Evolutionary conservation across 2,329 filamentous ascomycete genomes (phyloP).

Genomic region (Colletotrichum acutatum): DNA sequence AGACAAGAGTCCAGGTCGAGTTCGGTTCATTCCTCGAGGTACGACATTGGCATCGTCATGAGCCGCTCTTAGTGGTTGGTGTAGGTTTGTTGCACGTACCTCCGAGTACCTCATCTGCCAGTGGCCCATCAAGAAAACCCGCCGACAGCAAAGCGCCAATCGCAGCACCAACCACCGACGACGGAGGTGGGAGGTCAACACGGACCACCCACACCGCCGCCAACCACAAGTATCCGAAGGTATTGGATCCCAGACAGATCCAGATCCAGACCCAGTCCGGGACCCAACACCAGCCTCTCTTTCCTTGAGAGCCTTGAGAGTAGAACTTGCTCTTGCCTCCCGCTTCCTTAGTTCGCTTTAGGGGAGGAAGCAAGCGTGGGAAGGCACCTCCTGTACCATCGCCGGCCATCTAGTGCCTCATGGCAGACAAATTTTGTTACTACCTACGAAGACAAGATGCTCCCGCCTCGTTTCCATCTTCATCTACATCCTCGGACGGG

Average conservation of each 20-base stretch:
- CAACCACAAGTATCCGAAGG: neutral
- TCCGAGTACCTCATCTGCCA: slow-evolving; percentile 6
- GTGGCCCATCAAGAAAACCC: neutral
- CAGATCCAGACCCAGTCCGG: neutral
- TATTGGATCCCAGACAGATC: neutral
- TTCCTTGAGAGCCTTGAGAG: neutral
- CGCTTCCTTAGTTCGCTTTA: neutral
- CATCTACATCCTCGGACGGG: neutral
- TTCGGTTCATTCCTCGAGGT: neutral
- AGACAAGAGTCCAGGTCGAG: neutral
- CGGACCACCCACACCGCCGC: slow-evolving; percentile 13
- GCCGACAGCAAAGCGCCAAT: neutral
- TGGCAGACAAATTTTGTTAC: neutral
- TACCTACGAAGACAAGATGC: neutral
- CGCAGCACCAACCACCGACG: neutral
- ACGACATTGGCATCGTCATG: neutral
- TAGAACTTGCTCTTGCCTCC: neutral
- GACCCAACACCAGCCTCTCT: neutral
- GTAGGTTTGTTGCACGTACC: slow-evolving; percentile 4
- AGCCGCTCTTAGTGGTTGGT: neutral
- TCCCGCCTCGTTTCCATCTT: neutral
- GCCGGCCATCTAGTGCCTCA: neutral
- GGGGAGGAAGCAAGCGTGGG: neutral
- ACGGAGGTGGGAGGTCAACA: neutral
- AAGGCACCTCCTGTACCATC: neutral